A percentile compares a stretch with the other conserved stretches of the same genome.
Evolutionary conservation across 106 monocot genomes (phyloP).

Genomic region (Acorus gramineus): DNA sequence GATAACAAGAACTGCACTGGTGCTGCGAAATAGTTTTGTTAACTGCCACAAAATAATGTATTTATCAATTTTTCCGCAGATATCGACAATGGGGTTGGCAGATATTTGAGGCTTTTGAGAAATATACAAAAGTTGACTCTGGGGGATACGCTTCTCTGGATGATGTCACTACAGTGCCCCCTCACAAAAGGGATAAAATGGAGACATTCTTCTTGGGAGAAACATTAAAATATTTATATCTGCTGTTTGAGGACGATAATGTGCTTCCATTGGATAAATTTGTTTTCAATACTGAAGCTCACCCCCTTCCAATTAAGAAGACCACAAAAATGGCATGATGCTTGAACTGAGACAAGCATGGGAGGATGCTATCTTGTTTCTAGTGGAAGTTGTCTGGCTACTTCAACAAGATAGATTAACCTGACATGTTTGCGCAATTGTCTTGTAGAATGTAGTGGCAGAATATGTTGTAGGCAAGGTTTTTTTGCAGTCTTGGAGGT

Average conservation of each 20-base stretch:
- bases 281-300: conserved; percentile 97
- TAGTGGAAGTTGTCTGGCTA: too few species aligned
- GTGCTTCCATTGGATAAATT: conserved; percentile 76
- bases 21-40: too few species aligned
- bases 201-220: conserved; percentile 96
- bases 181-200: conserved; percentile 90
- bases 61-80: conserved; percentile 21
- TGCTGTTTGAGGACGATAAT: conserved; percentile 65
- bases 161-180: conserved; percentile 73
- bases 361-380: not conserved
- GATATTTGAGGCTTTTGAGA: conserved; percentile 90
- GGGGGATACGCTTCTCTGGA: conserved; percentile 83
- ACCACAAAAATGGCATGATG: not conserved
- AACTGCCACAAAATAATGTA: too few species aligned
- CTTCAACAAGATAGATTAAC: too few species aligned
- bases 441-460: too few species aligned
- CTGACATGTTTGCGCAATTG: too few species aligned
- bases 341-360: not conserved
- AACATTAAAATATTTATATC: conserved; percentile 85
- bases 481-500: too few species aligned
- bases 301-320: conserved; percentile 58
- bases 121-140: conserved; percentile 67
- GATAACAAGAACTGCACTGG: too few species aligned
- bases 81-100: conserved; percentile 97
- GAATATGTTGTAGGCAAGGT: too few species aligned